phyloP scores from a whole-genome alignment of 257 asterid genomes.

The Przewalskia tangutica region DNA sequence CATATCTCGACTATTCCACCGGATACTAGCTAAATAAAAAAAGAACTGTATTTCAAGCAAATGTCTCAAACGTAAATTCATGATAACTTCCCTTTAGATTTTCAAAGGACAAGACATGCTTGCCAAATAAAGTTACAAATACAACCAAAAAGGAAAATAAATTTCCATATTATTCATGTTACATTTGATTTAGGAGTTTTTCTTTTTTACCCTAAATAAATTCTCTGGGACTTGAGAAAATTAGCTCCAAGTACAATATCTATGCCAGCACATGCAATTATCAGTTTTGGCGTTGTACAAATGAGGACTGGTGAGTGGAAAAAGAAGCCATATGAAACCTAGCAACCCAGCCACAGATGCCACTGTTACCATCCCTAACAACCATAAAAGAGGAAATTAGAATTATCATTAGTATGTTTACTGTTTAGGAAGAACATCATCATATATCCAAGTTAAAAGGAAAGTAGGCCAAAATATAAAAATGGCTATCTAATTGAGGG shows the following conservation, averaged over 20 bases:
- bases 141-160: neutral
- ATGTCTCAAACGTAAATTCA: neutral
- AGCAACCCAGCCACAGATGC: slow-evolving; percentile 47
- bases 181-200: neutral
- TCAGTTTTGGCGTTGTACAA: slow-evolving; percentile 35
- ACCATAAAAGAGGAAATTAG: neutral
- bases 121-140: neutral
- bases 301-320: slow-evolving; percentile 55
- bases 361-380: slow-evolving; percentile 47
- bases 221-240: neutral
- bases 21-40: neutral
- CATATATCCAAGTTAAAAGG: neutral
- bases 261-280: slow-evolving; percentile 72
- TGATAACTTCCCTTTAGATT: neutral
- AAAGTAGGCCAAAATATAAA: neutral
- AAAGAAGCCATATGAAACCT: slow-evolving; percentile 60
- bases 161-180: neutral
- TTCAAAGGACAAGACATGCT: neutral
- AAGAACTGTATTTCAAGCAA: neutral
- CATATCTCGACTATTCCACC: neutral
- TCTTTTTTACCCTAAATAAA: neutral
- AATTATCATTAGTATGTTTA: neutral
- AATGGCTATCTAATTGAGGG: neutral
- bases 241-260: slow-evolving; percentile 60
- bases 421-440: neutral